Percentiles rank a stretch among this genome's conserved stretches.
Conservation (phyloP, 306 rosid species). For the Ormosia emarginata region DNA sequence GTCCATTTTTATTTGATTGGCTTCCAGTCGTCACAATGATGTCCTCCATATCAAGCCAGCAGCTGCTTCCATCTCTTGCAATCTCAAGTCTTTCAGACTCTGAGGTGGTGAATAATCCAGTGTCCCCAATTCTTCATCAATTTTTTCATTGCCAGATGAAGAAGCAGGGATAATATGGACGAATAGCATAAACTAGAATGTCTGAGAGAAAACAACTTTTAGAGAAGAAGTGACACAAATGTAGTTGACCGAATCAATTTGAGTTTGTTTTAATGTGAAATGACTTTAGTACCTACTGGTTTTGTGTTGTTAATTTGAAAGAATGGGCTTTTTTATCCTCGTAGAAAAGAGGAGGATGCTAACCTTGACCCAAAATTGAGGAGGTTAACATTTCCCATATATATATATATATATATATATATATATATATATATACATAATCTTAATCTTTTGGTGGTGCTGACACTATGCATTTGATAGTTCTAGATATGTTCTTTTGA, state of each 20-base stretch:
- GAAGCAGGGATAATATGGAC: not conserved
- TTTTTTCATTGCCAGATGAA: not conserved
- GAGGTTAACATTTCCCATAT: not conserved
- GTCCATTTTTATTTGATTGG: slow-evolving; percentile 8
- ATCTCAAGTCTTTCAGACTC: not conserved
- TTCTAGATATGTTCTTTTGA: slow-evolving; percentile 11
- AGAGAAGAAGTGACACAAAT: not conserved
- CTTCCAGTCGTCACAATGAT: not conserved
- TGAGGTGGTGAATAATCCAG: not conserved
- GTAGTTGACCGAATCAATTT: not conserved
- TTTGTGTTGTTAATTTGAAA: slow-evolving; percentile 6
- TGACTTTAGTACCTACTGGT: not conserved
- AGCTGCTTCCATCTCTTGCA: not conserved
- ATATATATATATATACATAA: not conserved
- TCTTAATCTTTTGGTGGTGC: slow-evolving; percentile 4
- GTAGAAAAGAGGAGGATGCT: not conserved
- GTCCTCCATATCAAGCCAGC: not conserved
- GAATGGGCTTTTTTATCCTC: not conserved
- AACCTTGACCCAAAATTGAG: not conserved
- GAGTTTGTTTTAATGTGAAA: not conserved
- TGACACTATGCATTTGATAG: not conserved
- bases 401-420: not conserved
- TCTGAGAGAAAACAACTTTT: not conserved
- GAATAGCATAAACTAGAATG: not conserved
- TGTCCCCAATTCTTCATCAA: slow-evolving; percentile 2